Base-by-base conservation (phyloP, 2,329 filamentous ascomycete genomes). In the Dactylonectria macrodidyma region DNA sequence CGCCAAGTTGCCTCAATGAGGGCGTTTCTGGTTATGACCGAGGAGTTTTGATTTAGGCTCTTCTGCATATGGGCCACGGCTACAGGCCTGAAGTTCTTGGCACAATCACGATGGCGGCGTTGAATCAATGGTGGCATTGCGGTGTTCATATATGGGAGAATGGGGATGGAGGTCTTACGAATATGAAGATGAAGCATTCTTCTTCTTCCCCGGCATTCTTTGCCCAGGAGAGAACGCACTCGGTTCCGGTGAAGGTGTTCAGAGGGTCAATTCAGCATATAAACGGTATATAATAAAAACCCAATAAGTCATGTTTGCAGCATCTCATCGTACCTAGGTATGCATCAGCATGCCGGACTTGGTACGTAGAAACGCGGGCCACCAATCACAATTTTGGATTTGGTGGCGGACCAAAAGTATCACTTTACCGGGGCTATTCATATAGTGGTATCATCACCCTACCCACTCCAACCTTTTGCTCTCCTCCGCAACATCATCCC, bases 31-130 rank as follows among this genome's bases (percentile, higher is more conserved):
- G 57, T 62, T 60, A 65, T 58, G 52, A 55, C 55, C 52, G 59
- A 66, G 73, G 76, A 72, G 72, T 76, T 76, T 73, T 70, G 54
- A 57, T 62, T 62, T 61, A 66, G 66, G 65, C 56, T 73, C 59
- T 69, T 63, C 59, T 69, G 65, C 62, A 76, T 71, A 69, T 61
- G 62, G 66, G 59, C 61, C 67, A 65, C 52, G 69, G 70, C 69
- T 70, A 71, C 30, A 69, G 58, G 65, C 68, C 61, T 59, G 52
- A 73, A 69, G 68, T 67, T 73, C 64, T 69, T 60, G 70, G 70
- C 67, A 73, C 67, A 68, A 44, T 69, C 71, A 77, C 65, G 71
- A 72, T 66, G 71, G 71, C 63, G 77, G 77, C 77, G 77, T 79
- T 78, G 67, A 72, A 71, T 63, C 71, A 66, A 62, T 64, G 63